A percentile compares a stretch with the other conserved stretches of the same genome.
Evolutionary conservation across 116 monocot species (phyloP).

Genomic region (Dioscorea cayenensis): DNA sequence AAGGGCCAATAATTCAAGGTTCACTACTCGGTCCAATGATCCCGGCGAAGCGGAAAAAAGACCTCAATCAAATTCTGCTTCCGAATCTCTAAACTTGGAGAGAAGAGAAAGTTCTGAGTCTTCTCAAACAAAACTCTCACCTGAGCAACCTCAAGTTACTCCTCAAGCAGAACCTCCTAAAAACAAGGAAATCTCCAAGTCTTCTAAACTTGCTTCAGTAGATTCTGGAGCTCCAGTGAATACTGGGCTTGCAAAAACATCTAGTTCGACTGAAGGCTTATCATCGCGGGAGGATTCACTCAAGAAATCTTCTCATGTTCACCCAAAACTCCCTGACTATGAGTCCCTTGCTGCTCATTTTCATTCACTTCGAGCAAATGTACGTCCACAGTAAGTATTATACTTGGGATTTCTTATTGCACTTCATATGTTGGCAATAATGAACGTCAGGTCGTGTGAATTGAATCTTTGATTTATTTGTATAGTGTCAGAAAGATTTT

Average conservation of each 20-base stretch:
- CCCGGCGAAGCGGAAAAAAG: conserved; percentile 3
- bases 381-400: conserved; percentile 9
- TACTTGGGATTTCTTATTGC: background rate
- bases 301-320: conserved; percentile 47
- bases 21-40: background rate
- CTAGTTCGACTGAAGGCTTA: conserved; percentile 5
- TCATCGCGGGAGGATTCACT: background rate
- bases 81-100: background rate
- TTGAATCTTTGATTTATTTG: background rate
- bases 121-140: conserved; percentile 9
- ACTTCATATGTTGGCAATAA: background rate
- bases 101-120: conserved; percentile 8
- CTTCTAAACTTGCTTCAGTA: background rate
- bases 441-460: background rate
- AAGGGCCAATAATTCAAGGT: background rate
- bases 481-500: too few species aligned
- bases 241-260: conserved; percentile 5
- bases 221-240: conserved; percentile 2
- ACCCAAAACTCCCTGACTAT: conserved; percentile 83
- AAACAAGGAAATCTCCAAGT: conserved; percentile 6
- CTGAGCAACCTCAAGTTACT: conserved; percentile 2
- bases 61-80: background rate
- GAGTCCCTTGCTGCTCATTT: conserved; percentile 78
- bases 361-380: conserved; percentile 53
- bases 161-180: conserved; percentile 6